These are phyloP conservation scores for Penicillium ucsense DNA, from an alignment of 495 filamentous ascomycete species.

Conservation along the genomic window DNA sequence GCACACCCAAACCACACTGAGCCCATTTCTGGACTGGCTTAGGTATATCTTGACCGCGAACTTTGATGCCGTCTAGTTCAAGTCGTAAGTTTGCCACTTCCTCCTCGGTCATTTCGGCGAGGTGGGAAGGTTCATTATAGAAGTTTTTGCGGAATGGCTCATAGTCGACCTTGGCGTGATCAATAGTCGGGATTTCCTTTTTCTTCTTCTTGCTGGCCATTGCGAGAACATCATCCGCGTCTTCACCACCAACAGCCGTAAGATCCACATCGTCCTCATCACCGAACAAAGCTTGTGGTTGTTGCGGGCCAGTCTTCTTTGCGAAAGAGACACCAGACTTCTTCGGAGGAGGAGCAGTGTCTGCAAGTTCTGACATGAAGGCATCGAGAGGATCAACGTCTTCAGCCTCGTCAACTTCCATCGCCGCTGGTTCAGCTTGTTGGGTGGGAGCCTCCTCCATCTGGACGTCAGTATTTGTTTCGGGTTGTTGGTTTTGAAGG, in stretches of 20 bases:
- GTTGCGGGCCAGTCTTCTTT: conserved; percentile 38
- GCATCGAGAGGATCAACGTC: conserved; percentile 90
- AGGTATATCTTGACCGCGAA: conserved; percentile 73
- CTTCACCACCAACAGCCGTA: conserved; percentile 57
- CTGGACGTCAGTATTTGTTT: conserved; percentile 23
- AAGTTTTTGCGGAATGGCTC: conserved; percentile 86
- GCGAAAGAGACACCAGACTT: conserved; percentile 31
- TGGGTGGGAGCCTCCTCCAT: conserved; percentile 40
- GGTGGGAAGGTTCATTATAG: conserved; percentile 80
- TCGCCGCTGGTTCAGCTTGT: conserved; percentile 13
- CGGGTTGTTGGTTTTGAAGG: conserved; percentile 41
- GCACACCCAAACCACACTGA: conserved; percentile 79
- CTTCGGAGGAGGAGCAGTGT: conserved; percentile 36
- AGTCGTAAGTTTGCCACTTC: conserved; percentile 72
- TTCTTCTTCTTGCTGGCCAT: conserved; percentile 91
- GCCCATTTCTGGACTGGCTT: conserved; percentile 96
- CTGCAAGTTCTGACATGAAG: conserved; percentile 80
- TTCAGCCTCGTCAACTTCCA: conserved; percentile 47
- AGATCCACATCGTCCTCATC: conserved; percentile 74
- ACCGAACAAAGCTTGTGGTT: conserved; percentile 76
- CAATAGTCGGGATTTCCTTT: conserved; percentile 80
- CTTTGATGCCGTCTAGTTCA: conserved; percentile 92
- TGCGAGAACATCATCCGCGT: conserved; percentile 76
- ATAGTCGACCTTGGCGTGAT: conserved; percentile 78
- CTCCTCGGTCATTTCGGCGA: conserved; percentile 75